Evolutionary conservation across 1,284 basidiomycete species (phyloP), one percentile per base, ranked within the genome.

Genomic region (Trichosporon ovoides): DNA sequence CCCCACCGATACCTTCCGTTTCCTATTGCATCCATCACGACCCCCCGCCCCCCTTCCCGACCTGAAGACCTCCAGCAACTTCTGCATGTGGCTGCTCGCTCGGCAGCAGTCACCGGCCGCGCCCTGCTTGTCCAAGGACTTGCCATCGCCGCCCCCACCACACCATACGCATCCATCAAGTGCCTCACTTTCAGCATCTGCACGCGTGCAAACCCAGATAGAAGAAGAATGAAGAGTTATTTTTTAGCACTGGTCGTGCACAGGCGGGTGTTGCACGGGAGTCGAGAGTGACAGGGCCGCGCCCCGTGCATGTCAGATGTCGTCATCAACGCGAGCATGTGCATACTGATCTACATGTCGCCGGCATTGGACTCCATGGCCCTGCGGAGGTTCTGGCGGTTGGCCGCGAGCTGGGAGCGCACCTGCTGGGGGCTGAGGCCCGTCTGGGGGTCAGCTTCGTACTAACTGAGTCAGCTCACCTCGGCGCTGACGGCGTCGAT

Each of bases 111-210:
- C 64, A 54, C 62, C 48, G 53, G 72, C 73, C 73, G 73, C 73
- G 73, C 73, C 68, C 73, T 75, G 71, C 62, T 64, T 54, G 68
- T 75, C 73, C 72, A 67, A 72, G 73, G 73, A 75, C 68, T 48
- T 16, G 64, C 56, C 60, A 70, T 57, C 72, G 70, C 63, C 72
- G 70, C 67, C 64, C 53, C 24, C 51, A 40, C 22, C 57, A 52
- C 54, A 37, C 40, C 36, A 43, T 48, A 48, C 55, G 37, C 51
- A 48, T 54, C 31, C 61, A 62, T 62, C 60, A 61, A 54, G 56
- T 57, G 61, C 56, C 57, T 37, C 33, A 51, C 59, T 31, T 55
- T 57, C 28, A 62, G 61, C 61, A 63, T 63, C 60, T 59, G 58
- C 50, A 40, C 54, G 40, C 38, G 22, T 53, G 51, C 53, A 57